Evolutionary conservation across 2,329 filamentous ascomycete species (phyloP), one percentile per base, ranked within the genome.

Genomic region (Tolypocladium inflatum): DNA sequence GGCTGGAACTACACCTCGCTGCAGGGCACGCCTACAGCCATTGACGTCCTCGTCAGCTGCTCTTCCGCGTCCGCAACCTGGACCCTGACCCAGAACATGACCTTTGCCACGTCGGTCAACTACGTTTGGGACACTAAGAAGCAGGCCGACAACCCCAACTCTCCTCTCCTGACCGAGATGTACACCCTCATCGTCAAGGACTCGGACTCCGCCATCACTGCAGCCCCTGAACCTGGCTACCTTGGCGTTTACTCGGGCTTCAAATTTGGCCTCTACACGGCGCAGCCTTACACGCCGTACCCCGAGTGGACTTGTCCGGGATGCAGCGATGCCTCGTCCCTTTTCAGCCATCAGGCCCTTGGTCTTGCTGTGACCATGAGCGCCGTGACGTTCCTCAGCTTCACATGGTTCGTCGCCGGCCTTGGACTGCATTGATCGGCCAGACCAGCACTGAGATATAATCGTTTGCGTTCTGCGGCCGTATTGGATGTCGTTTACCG

Each of bases 1-100:
- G 78, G 72, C 53, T 88, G 84, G 83, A 87, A 87, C 72, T 87
- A 86, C 73, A 87, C 85, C 4, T 79, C 79, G 51, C 69, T 88
- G 37, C 74, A 77, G 57, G 82, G 73, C 33, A 80, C 76, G 1
- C 85, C 85, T 2, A 83, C 80, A 3, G 84, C 82, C 45, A 67
- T 88, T 58, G 82, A 87, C 62, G 74, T 87, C 17, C 69, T 85
- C 58, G 75, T 83, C 39, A 82, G 80, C 62, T 84, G 81, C 73
- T 79, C 78, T 45, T 69, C 69, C 9, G 80, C 76, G 51, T 70
- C 74, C 23, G 74, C 77, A 60, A 79, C 82, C 2, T 87, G 81
- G 74, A 87, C 84, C 19, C 74, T 88, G 51, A 84, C 84, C 15
- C 3, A 73, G 77, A 87, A 87, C 73, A 85, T 85, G 80, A 81